Base-by-base conservation (phyloP, 1,284 basidiomycete genomes). In the Macrocystidia cucumis region DNA sequence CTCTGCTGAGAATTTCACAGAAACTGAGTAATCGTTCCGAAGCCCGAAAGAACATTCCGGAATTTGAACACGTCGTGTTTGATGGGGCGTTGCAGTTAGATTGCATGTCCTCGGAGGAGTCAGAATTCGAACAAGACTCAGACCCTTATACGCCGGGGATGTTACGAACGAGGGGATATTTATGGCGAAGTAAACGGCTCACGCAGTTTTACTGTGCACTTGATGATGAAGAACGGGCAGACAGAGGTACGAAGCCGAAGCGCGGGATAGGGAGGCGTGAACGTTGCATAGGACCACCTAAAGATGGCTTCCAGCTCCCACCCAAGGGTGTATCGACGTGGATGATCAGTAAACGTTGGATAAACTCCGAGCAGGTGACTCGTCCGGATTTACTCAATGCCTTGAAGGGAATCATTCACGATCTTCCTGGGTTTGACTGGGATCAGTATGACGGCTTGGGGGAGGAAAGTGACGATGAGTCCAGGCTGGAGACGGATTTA, bases 71-170 rank as follows among this genome's bases (percentile, higher is more conserved):
- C 51, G 59, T 72, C 8, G 64, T 59, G 9, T 85, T 85, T 48
- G 78, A 83, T 45, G 69, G 71, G 11, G 80, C 82, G 5, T 56
- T 85, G 35, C 74, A 79, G 39, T 43, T 72, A 11, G 83, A 84
- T 30, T 86, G 81, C 51, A 83, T 86, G 76, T 85, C 82, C 11
- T 80, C 77, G 19, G 81, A 85, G 44, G 81, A 85, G 49, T 85
- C 82, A 9, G 72, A 74, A 39, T 59, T 57, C 27, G 78, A 77
- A 31, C 54, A 56, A 16, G 59, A 62, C 36, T 49, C 55, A 5
- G 46, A 45, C 23, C 28, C 44, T 3, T 48, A 44, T 9, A 22
- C 39, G 11, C 41, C 47, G 16, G 51, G 52, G 21, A 40, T 68
- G 9, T 55, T 82, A 25, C 67, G 61, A 22, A 68, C 72, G 14